These are phyloP conservation scores for Fagopyrum homotropicum DNA, from an alignment of 148 eudicot species.

Conservation along the genomic window DNA sequence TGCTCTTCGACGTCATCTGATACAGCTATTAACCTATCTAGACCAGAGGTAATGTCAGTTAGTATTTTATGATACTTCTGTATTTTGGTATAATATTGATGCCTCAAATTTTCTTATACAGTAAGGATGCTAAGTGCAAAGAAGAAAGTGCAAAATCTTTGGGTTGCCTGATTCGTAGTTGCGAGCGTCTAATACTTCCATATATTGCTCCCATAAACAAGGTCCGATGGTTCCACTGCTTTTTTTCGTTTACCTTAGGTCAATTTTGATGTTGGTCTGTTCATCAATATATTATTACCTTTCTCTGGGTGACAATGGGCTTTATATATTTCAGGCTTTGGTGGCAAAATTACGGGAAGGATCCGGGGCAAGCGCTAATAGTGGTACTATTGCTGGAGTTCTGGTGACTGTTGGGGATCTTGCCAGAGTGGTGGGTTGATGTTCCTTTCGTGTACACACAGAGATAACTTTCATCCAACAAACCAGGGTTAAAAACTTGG, in stretches of 20 bases:
- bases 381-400: slow-evolving; percentile 72
- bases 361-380: slow-evolving; percentile 69
- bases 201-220: slow-evolving; percentile 94
- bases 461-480: not conserved
- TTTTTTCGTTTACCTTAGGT: not conserved
- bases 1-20: slow-evolving; percentile 95
- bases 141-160: slow-evolving; percentile 97
- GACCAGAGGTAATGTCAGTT: slow-evolving; percentile 60
- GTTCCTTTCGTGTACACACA: not conserved
- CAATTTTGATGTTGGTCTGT: slow-evolving; percentile 1
- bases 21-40: slow-evolving; percentile 77
- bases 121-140: slow-evolving; percentile 88
- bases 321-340: slow-evolving; percentile 53
- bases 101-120: slow-evolving; percentile 24
- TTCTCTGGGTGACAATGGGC: slow-evolving; percentile 2
- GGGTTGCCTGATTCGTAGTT: slow-evolving; percentile 89
- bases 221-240: slow-evolving; percentile 28
- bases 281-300: slow-evolving; percentile 7
- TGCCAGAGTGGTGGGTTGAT: slow-evolving; percentile 83
- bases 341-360: slow-evolving; percentile 83
- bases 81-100: slow-evolving; percentile 2
- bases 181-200: slow-evolving; percentile 90
- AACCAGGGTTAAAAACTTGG: not conserved
- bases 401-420: slow-evolving; percentile 94
- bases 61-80: not conserved